Evolutionary conservation across 1,284 basidiomycete genomes (phyloP).

Genomic region (Phlebopus sp.): DNA sequence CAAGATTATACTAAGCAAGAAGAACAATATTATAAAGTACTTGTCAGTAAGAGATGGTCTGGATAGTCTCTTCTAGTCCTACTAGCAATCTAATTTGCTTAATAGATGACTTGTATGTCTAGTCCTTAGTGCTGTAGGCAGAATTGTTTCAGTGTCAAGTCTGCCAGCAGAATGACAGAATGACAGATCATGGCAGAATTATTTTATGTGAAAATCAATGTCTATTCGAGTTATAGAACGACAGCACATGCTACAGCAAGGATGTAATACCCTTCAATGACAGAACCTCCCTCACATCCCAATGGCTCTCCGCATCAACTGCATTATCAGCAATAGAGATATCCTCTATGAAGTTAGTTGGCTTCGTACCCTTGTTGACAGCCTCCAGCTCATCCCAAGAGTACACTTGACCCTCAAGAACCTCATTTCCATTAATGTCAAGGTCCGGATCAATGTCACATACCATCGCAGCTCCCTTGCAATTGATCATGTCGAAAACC

Average conservation of each 20-base stretch:
- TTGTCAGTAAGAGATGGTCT: no score
- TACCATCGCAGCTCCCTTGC: neutral
- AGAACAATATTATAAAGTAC: no score
- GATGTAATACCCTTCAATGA: constrained; percentile 4
- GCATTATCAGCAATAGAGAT: constrained; percentile 4
- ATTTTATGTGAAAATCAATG: neutral
- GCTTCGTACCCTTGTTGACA: constrained; percentile 1
- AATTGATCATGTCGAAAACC: constrained; percentile 3
- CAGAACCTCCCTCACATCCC: constrained; percentile 8
- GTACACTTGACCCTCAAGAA: constrained; percentile 10
- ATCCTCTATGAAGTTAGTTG: constrained; percentile 8
- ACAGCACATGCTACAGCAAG: neutral
- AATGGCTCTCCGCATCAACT: neutral
- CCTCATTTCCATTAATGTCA: constrained; percentile 6
- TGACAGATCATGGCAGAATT: constrained; percentile 1
- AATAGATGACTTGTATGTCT: no score
- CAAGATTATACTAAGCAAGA: no score
- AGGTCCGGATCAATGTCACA: neutral
- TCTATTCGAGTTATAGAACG: no score
- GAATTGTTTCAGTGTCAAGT: constrained; percentile 4
- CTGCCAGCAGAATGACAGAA: constrained; percentile 8
- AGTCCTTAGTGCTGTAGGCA: constrained; percentile 2
- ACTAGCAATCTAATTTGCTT: no score
- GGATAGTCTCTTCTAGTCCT: no score
- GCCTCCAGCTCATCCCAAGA: constrained; percentile 7